A percentile compares a stretch with the other conserved stretches of the same genome.
phyloP scores from a whole-genome alignment of 331 rosid genomes.

The Stylosanthes scabra region DNA sequence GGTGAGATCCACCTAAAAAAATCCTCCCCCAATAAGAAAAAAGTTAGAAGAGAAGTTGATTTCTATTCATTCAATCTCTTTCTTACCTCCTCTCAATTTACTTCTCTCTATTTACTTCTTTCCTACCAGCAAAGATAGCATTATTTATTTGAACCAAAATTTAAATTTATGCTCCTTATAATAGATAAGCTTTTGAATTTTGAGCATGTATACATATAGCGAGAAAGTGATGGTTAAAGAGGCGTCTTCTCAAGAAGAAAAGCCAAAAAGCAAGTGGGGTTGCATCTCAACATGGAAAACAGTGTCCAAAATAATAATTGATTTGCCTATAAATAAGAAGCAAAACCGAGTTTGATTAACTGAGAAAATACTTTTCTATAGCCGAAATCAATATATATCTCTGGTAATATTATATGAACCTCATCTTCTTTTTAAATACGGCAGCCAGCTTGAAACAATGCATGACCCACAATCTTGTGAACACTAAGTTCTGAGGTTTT shows the following conservation, averaged over 20 bases:
- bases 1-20: no score
- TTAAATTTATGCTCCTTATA: no score
- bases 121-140: no score
- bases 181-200: background rate
- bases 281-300: conserved; percentile 31
- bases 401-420: background rate
- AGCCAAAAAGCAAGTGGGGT: conserved; percentile 1
- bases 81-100: no score
- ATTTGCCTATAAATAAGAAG: background rate
- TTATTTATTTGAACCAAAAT: no score
- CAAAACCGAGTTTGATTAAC: conserved; percentile 16
- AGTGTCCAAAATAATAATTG: conserved; percentile 9
- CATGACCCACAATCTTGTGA: conserved; percentile 35
- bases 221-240: background rate
- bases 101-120: no score
- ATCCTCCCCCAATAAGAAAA: no score
- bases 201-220: background rate
- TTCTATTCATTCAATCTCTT: no score
- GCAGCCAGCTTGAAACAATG: conserved; percentile 29
- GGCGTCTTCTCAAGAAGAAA: conserved; percentile 2
- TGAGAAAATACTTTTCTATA: background rate
- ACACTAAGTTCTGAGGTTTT: background rate
- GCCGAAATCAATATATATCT: no score
- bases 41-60: no score
- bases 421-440: conserved; percentile 4